Evolutionary conservation across 208 protist genomes (phyloP), one percentile per base, ranked within the genome.

Genomic region (Porcisia deanei): DNA sequence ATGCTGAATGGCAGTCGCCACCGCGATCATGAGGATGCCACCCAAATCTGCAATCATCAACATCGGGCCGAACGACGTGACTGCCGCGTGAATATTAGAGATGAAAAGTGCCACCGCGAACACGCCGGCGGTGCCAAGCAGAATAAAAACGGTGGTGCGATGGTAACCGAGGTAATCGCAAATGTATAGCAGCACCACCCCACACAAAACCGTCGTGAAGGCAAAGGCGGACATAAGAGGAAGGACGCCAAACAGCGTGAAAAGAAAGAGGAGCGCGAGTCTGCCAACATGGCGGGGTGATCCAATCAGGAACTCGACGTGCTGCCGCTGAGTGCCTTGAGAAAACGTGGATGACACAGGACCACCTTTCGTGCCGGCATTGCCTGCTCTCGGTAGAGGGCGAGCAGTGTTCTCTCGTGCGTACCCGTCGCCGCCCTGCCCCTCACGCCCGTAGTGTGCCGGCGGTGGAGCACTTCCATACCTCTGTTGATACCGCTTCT

Each of bases 151-250:
- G 37, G 88, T 88, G 22, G 75, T 82, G 47, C 85, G 86, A 52
- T 80, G 83, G 75, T 91, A 92, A 63, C 81, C 88, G 14, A 94
- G 85, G 81, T 89, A 93, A 85, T 97, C 90, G 30, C 79, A 75
- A n/a, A 92, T 81, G 87, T 97, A 97, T 64, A 85, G 85, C 64
- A 92, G 69, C 65, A 91, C 79, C 22, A 84, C 81, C 9, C 91
- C 86, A 37, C 80, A 88, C 45, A 97, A 76, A 14, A 95, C 67
- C 30, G 92, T 83, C 45, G 88, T 85, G 52, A 94, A 76, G 59
- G 85, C 75, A 64, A 93, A 85, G 49, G 79, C 70, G 45, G 91
- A 93, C 84, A 97, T 86, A 30, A 97, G 87, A 43, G 94, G 89
- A 52, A 94, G 75, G 72, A 90, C 84, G 41, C 91, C 93, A 68